These are phyloP conservation scores for Saccharomycopsis javanensis DNA, from an alignment of 805 yeast genomes.

Conservation along the genomic window DNA sequence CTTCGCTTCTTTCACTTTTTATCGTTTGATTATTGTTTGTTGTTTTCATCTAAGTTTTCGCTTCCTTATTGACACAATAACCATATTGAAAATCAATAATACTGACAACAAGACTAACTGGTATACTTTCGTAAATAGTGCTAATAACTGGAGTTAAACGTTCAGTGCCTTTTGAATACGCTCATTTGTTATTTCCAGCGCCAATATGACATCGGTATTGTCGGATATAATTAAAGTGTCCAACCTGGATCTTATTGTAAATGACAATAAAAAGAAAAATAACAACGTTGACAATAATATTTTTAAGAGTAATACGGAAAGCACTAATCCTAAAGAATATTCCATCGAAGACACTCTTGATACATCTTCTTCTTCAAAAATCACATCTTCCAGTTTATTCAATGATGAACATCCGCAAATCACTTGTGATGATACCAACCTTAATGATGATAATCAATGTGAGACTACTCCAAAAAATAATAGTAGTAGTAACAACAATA, in stretches of 20 bases:
- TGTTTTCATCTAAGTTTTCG: neutral
- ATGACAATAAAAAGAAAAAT: neutral
- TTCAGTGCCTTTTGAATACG: neutral
- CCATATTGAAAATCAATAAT: neutral
- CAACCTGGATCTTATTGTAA: neutral
- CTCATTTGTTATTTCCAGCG: neutral
- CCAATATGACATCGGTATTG: constrained; percentile 1
- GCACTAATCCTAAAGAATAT: neutral
- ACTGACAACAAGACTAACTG: neutral
- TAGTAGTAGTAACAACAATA: neutral
- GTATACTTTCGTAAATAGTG: neutral
- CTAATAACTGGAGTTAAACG: neutral
- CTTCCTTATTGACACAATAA: neutral
- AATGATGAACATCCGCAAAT: neutral
- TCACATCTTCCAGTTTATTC: neutral
- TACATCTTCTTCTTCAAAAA: neutral
- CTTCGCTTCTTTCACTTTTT: neutral
- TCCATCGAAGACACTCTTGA: neutral
- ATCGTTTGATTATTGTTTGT: neutral
- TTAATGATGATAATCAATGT: neutral
- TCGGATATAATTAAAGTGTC: neutral
- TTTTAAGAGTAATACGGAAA: neutral
- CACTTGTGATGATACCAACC: too few species aligned
- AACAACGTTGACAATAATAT: neutral
- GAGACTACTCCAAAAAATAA: neutral